These are phyloP conservation scores for Trichosanthes truncata DNA, from an alignment of 306 rosid species.

Conservation along the genomic window DNA sequence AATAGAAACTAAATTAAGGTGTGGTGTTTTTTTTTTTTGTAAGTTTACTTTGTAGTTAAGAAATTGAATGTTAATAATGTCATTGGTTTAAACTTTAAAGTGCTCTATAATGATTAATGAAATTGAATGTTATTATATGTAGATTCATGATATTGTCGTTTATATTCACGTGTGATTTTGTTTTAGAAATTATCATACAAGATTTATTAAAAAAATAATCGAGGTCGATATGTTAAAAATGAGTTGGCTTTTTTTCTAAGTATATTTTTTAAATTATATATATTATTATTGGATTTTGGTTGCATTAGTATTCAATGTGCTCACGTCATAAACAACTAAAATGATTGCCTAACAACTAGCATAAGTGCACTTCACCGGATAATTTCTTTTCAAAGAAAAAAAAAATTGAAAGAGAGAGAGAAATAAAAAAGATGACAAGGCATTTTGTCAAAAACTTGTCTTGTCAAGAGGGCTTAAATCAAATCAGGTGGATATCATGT, in stretches of 20 bases:
- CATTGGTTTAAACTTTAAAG: neutral
- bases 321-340: neutral
- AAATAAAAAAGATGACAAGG: neutral
- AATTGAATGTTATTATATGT: neutral
- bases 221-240: neutral
- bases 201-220: neutral
- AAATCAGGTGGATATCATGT: neutral
- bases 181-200: neutral
- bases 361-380: neutral
- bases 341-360: neutral
- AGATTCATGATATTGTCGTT: neutral
- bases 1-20: no score
- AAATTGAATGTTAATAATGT: no score
- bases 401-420: no score
- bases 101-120: neutral
- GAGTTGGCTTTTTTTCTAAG: neutral
- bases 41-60: neutral
- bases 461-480: neutral
- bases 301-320: neutral
- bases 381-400: neutral
- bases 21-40: no score
- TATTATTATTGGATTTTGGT: neutral
- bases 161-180: neutral
- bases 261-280: neutral
- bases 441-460: conserved; percentile 8